Base-by-base conservation (phyloP, 352 stramenopile genomes). In the Plasmopara muralis region DNA sequence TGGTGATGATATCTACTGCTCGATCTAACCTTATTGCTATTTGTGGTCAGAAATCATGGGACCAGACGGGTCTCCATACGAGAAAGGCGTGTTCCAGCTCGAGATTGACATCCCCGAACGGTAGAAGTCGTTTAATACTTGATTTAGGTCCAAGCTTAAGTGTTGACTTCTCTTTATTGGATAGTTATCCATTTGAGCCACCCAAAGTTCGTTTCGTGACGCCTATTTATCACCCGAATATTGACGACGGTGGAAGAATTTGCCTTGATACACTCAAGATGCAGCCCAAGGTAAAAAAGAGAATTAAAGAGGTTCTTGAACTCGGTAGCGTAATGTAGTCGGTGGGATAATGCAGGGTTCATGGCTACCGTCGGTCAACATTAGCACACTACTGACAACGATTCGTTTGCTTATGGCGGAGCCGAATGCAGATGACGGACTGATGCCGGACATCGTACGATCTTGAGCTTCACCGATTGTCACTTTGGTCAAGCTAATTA, bases 261-360 rank as follows among this genome's bases (percentile, higher is more conserved):
- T 96, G 85, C 50, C 74, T 96, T 5, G 86, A 96, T 59, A 94
- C 84, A 10, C 78, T 96, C 47, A 96, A 96, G 68, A 94, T 92
- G 84, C 83, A 89, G 51, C 87, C 87, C 14, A 89, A 92, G 70
- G 80, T 85, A 10, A 8, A 43, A 31, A 39, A 59, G 29, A 40
- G 40, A 18, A 41, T 29, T 20, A 12, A 37, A 28, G 4, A 30
- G n/a, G n/a, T n/a, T 66, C 20, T 50, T 60, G 30, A n/a, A 25
- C 20, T 25, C 20, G 3, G 20, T 25, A 25, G 20, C 20, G 20
- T 25, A 25, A 25, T 25, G 20, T 1, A 3, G 20, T 25, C 20
- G 20, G 20, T 25, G 20, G 20, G 20, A 25, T 25, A 25, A 14
- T 47, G 34, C 47, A 89, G 76, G 87, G 87, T 9, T 95, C 85